phyloP scores from a whole-genome alignment of 192 early-diverging fungal genomes.

The Neocallimastix lanati region DNA sequence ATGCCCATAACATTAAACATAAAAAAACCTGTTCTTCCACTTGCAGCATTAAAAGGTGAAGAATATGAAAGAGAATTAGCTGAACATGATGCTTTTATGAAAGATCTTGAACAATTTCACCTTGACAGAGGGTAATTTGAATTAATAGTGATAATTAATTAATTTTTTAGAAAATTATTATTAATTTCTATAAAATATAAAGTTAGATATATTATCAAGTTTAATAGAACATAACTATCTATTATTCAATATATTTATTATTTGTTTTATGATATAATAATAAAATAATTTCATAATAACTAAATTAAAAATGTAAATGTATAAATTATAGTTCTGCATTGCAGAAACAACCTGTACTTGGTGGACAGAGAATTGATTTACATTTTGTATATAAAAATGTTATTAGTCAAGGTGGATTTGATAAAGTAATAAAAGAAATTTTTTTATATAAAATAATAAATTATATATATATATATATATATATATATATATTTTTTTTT shows the following conservation, averaged over 20 bases:
- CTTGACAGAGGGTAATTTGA: constrained; percentile 43
- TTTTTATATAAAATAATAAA: no score
- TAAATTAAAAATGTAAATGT: background rate
- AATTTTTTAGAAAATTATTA: no score
- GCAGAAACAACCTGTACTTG: constrained; percentile 31
- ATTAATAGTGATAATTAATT: no score
- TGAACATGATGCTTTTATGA: constrained; percentile 54
- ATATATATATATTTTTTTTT: no score
- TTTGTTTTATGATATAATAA: no score
- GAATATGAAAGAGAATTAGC: background rate
- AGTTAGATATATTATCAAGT: no score
- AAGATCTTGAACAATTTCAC: constrained; percentile 48
- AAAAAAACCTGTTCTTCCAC: background rate
- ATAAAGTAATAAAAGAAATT: constrained; percentile 7
- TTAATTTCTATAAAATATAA: no score
- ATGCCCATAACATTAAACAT: background rate
- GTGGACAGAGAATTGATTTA: constrained; percentile 55
- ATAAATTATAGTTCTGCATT: background rate
- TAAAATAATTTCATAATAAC: constrained; percentile 16
- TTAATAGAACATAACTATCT: no score
- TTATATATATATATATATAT: no score
- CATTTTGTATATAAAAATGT: constrained; percentile 20
- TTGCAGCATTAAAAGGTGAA: background rate
- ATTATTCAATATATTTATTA: no score
- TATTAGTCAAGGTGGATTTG: background rate